Percentiles rank a stretch among this genome's conserved stretches.
Conservation (phyloP, 371 early-diverging fungal species). For the Mortierella sp. region DNA sequence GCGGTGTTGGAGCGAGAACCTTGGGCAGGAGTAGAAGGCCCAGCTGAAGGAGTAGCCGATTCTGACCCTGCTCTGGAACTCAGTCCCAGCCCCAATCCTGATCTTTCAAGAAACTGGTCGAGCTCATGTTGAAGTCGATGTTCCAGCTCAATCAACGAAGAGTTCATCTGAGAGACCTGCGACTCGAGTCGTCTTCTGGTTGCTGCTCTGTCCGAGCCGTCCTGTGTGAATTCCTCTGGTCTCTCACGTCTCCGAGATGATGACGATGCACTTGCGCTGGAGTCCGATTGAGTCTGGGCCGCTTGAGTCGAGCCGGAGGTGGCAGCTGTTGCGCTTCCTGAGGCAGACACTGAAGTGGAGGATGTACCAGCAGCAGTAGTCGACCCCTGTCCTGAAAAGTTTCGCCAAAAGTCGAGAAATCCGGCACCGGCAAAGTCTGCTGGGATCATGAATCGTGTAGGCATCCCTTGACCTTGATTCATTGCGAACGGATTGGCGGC, state of each 20-base stretch:
- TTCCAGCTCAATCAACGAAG: constrained; percentile 15
- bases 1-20: neutral
- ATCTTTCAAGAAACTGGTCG: constrained; percentile 5
- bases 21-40: neutral
- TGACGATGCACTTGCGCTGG: neutral
- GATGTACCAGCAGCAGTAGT: neutral
- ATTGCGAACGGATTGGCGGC: constrained; percentile 22
- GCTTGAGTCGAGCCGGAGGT: constrained; percentile 46
- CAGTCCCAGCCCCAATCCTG: constrained; percentile 11
- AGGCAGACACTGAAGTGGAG: neutral
- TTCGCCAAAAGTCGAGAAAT: constrained; percentile 37
- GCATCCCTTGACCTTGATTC: constrained; percentile 5
- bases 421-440: constrained; percentile 25
- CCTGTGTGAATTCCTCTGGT: constrained; percentile 36
- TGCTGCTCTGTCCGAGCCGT: constrained; percentile 20
- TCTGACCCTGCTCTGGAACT: constrained; percentile 2
- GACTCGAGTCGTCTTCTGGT: constrained; percentile 28
- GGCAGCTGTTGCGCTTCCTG: constrained; percentile 17
- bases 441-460: constrained; percentile 24
- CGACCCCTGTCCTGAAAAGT: constrained; percentile 17
- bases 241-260: constrained; percentile 34
- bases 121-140: constrained; percentile 27
- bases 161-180: constrained; percentile 9
- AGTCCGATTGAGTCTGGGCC: constrained; percentile 23
- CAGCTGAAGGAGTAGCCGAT: neutral